Percentiles rank a stretch among this genome's conserved stretches.
These are phyloP conservation scores for Cercospora berteroae DNA, from an alignment of 2,329 filamentous ascomycete genomes.

Conservation along the genomic window DNA sequence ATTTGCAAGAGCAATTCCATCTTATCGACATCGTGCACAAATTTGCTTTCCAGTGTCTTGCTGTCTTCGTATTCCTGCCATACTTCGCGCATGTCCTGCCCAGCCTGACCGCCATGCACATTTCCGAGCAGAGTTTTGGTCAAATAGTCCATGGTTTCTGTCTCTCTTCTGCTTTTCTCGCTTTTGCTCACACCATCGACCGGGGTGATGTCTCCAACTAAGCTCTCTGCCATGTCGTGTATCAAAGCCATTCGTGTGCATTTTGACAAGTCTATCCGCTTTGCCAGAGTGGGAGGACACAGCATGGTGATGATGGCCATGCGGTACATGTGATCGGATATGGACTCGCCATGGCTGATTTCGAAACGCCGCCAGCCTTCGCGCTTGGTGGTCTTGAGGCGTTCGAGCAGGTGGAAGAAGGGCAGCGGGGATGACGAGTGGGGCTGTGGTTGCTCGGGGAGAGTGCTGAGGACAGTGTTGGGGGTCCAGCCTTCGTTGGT, in stretches of 20 bases:
- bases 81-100: conserved; percentile 68
- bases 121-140: conserved; percentile 68
- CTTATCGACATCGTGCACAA: conserved; percentile 97
- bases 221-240: conserved; percentile 94
- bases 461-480: conserved; percentile 60
- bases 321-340: conserved; percentile 97
- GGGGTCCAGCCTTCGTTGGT: conserved; percentile 43
- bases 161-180: conserved; percentile 86
- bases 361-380: conserved; percentile 93
- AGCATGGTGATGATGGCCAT: conserved; percentile 97
- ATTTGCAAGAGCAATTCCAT: conserved; percentile 93
- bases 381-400: conserved; percentile 91
- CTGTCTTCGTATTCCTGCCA: conserved; percentile 97
- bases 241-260: conserved; percentile 95
- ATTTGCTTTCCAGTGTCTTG: conserved; percentile 76
- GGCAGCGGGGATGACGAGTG: conserved; percentile 71
- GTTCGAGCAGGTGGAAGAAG: conserved; percentile 92
- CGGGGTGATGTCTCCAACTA: conserved; percentile 96
- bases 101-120: conserved; percentile 69
- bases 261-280: conserved; percentile 70
- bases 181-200: conserved; percentile 79
- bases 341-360: conserved; percentile 76
- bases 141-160: conserved; percentile 88
- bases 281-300: conserved; percentile 70
- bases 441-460: conserved; percentile 58